These are phyloP conservation scores for Chlorella variabilis DNA, from an alignment of 163 green algal genomes.

Conservation along the genomic window DNA sequence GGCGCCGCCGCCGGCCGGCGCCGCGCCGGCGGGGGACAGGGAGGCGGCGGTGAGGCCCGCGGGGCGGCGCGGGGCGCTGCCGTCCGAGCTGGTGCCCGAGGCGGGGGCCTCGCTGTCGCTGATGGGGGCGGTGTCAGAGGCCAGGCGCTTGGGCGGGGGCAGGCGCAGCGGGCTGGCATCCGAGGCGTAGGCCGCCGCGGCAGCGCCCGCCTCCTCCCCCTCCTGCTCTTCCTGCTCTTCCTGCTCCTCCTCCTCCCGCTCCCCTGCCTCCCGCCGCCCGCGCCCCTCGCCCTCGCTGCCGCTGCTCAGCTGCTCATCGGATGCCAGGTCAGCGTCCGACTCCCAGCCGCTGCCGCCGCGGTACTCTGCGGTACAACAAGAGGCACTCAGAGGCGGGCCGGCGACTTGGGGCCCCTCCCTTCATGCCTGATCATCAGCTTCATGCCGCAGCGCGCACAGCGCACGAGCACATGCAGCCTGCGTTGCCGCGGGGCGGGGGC, in stretches of 20 bases:
- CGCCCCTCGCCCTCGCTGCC: conserved; percentile 3
- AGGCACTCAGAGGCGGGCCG: neutral
- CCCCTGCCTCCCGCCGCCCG: neutral
- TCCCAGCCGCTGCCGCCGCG: conserved; percentile 21
- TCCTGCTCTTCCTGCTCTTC: neutral
- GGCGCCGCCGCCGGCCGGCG: neutral
- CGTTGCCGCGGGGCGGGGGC: too few relatives aligned
- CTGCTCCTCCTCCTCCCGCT: neutral
- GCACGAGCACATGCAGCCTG: too few relatives aligned
- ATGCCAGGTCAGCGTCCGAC: conserved; percentile 29
- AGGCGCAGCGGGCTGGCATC: neutral
- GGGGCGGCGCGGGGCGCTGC: neutral
- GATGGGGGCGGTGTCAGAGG: conserved; percentile 16
- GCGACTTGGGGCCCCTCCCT: too few relatives aligned
- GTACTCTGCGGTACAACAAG: conserved; percentile 1
- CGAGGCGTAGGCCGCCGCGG: neutral
- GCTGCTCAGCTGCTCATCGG: conserved; percentile 24
- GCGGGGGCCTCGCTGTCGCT: conserved; percentile 12
- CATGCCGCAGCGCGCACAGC: too few relatives aligned
- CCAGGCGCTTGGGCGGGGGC: neutral
- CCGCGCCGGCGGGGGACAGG: neutral
- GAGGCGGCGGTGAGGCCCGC: conserved; percentile 13
- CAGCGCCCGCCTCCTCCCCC: neutral
- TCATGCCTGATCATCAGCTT: too few relatives aligned
- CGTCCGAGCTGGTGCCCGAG: neutral